These are phyloP conservation scores for Hortiboletus flavorubellus DNA, from an alignment of 768 basidiomycete species.

Conservation along the genomic window DNA sequence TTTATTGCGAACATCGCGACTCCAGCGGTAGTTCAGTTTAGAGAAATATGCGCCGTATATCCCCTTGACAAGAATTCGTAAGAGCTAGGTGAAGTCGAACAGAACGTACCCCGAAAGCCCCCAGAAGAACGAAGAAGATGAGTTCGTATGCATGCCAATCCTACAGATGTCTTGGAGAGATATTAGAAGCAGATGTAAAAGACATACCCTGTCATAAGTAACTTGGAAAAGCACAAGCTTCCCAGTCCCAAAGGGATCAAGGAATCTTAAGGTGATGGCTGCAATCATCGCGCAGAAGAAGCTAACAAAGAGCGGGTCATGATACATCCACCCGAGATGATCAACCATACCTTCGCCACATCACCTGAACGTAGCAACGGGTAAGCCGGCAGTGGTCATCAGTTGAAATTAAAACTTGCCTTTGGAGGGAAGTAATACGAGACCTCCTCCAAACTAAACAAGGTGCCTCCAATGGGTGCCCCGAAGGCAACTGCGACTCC, in stretches of 20 bases:
- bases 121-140: constrained; percentile 78
- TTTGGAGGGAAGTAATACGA: constrained; percentile 97
- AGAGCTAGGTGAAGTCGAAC: background rate
- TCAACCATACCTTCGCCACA: constrained; percentile 81
- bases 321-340: background rate
- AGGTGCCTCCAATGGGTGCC: constrained; percentile 89
- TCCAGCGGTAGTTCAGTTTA: constrained; percentile 88
- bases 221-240: constrained; percentile 93
- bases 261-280: constrained; percentile 86
- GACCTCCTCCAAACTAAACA: constrained; percentile 94
- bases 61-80: constrained; percentile 49
- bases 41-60: constrained; percentile 94
- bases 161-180: constrained; percentile 35
- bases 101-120: constrained; percentile 76
- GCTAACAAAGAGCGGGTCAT: constrained; percentile 40
- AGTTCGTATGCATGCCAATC: constrained; percentile 95
- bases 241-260: constrained; percentile 94
- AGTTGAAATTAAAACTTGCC: constrained; percentile 34
- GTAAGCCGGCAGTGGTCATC: background rate
- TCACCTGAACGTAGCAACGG: constrained; percentile 46
- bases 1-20: constrained; percentile 72
- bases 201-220: constrained; percentile 72
- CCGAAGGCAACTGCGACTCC: constrained; percentile 98
- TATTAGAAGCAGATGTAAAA: background rate
- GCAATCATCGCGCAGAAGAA: constrained; percentile 99